phyloP scores from a whole-genome alignment of 1,284 basidiomycete genomes.

The Exsudoporus floridanus region DNA sequence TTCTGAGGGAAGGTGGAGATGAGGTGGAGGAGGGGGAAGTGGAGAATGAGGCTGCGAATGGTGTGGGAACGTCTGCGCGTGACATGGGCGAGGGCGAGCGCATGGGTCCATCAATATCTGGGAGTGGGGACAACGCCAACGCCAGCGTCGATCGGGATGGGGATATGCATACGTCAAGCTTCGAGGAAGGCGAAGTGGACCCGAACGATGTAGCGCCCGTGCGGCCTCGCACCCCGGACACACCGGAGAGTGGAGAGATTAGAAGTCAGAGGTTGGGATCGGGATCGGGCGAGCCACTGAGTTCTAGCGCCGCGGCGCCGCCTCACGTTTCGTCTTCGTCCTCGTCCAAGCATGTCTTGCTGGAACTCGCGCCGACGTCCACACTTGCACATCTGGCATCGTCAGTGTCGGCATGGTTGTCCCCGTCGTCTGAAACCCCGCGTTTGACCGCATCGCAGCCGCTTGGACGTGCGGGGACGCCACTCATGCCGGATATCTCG shows the following conservation, averaged over 20 bases:
- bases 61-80: background rate
- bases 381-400: background rate
- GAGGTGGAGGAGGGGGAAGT: background rate
- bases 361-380: background rate
- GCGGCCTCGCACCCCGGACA: background rate
- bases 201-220: background rate
- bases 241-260: slow-evolving; percentile 24
- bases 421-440: background rate
- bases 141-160: background rate
- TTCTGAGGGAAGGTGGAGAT: background rate
- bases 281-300: background rate
- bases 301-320: background rate
- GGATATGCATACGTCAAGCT: slow-evolving; percentile 5
- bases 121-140: background rate
- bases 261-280: background rate
- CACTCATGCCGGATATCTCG: slow-evolving; percentile 29
- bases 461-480: background rate
- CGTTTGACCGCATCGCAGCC: slow-evolving; percentile 2
- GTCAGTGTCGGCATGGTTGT: background rate
- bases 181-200: slow-evolving; percentile 26
- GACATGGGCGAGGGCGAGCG: background rate
- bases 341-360: background rate
- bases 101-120: background rate
- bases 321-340: background rate
- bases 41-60: background rate